Base-by-base conservation (phyloP, 495 filamentous ascomycete genomes). In the Lineolata rhizophorae region DNA sequence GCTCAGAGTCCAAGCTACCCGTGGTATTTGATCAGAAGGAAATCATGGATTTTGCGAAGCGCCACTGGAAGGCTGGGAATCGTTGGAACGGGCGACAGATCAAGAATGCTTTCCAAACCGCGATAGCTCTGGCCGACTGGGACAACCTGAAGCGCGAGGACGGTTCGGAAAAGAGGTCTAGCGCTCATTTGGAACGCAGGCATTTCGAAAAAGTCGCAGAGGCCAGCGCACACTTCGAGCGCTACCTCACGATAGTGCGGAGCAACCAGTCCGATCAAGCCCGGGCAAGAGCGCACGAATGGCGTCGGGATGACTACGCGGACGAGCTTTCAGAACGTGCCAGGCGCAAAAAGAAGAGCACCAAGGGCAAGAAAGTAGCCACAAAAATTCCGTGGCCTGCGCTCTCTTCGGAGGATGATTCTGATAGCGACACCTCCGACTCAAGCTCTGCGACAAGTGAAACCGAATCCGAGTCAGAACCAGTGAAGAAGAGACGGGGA, bases 51-150 rank as follows among this genome's bases (percentile, higher is more conserved):
- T 42, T 18, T 9, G 36, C 25, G 2, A n/a, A 34, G 22, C 12
- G 30, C 18, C n/a, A 16, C 24, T 41, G 21, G 11, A 15, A 36
- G 8, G 17, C 31, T 11, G 3, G n/a, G 2, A 6, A 19, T 2
- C 27, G 13, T 2, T 46, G 43, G 43, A 46, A 46, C 29, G 43
- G 40, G 14, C 26, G 43, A 10, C 41, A 46, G 21, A 46, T 46
- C 21, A 18, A 31, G 8, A 46, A 46, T 22, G 43, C 43, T 17
- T 46, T 40, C 31, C 43, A 46, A 12, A 43, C 41, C 2, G 43
- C 41, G 4, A 25, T 37, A 3, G 37, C 43, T 0, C 33, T 46
- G 14, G 43, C 40, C 6, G 37, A 40, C 20, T 46, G 40, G 19
- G 31, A 21, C 2, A 21, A 20, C n/a, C 27, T 21, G 10, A 39